These are phyloP conservation scores for Boletus fagicola DNA, from an alignment of 768 basidiomycete genomes.

Conservation along the genomic window DNA sequence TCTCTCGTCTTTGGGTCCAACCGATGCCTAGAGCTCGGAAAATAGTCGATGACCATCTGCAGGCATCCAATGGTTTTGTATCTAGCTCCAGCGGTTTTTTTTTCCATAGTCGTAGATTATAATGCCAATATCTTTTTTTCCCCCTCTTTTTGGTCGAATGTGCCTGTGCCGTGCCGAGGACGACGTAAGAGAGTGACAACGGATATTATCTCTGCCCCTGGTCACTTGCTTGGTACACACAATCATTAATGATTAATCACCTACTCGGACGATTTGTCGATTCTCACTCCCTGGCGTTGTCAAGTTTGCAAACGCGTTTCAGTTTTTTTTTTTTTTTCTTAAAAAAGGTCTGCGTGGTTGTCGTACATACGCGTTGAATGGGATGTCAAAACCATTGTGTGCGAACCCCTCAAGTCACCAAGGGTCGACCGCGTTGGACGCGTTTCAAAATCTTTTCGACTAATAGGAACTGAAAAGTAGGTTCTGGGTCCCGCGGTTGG, in stretches of 20 bases:
- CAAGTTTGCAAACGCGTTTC: not conserved
- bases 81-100: constrained; percentile 10
- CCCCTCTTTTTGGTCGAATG: not conserved
- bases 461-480: too few relatives aligned
- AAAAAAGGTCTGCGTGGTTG: too few relatives aligned
- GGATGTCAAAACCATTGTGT: too few relatives aligned
- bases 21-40: constrained; percentile 22
- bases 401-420: too few relatives aligned
- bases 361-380: not conserved
- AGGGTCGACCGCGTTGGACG: too few relatives aligned
- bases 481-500: too few relatives aligned
- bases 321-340: too few relatives aligned
- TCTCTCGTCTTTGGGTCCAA: constrained; percentile 16
- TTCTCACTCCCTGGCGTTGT: not conserved
- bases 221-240: not conserved
- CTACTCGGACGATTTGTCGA: too few relatives aligned
- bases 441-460: too few relatives aligned
- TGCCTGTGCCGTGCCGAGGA: not conserved
- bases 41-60: constrained; percentile 5
- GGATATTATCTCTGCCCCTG: not conserved
- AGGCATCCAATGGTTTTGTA: constrained; percentile 23
- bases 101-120: constrained; percentile 23
- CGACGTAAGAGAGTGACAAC: not conserved
- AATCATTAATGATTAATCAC: too few relatives aligned
- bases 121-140: constrained; percentile 11